Evolutionary conservation across 2,329 filamentous ascomycete species (phyloP), one percentile per base, ranked within the genome.

Genomic region (Pestalotiopsis sp.): DNA sequence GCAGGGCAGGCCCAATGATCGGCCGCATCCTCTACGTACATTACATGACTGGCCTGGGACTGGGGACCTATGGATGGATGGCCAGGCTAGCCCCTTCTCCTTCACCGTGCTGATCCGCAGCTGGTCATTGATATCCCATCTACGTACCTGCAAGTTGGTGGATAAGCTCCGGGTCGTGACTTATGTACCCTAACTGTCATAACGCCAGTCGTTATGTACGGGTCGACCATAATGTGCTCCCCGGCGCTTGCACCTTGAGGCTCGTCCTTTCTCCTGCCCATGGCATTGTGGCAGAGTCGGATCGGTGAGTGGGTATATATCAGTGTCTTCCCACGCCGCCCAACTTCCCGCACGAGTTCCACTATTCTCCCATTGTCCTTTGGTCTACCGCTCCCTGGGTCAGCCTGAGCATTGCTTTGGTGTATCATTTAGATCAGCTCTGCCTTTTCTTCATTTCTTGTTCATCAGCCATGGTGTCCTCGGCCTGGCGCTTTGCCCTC

Each of bases 391-490:
- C 23, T 27, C 57, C 57, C 27, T 59, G 57, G 27, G 27, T 23
- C 27, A 39, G 17, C n/a, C 17, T 38, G n/a, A 36, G 36, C 59
- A 25, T 38, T 14, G 13, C 14, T 39, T 62, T 38, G 25, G 27
- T 38, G n/a, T 62, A 62, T 41, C 23, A 27, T 14, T 27, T 59
- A 27, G 11, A 17, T 13, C 57, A 25, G 23, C 23, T 59, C 57
- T 59, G 57, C 23, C 38, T 41, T 20, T 64, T 23, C 17, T 13
- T 20, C 31, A 63, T 39, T n/a, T 31, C 62, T 56, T 31, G 20
- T 27, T 52, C 31, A 12, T 12, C 38, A 38, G 23, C 23, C 31
- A 69, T 69, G 68, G 61, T 69, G 12, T 67, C 66, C n/a, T 67
- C 57, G 31, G 49, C 31, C 13, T 52, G 56, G 68, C n/a, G 41